Conservation (phyloP, 805 yeast species). For the Wickerhamiella qilinensis region DNA sequence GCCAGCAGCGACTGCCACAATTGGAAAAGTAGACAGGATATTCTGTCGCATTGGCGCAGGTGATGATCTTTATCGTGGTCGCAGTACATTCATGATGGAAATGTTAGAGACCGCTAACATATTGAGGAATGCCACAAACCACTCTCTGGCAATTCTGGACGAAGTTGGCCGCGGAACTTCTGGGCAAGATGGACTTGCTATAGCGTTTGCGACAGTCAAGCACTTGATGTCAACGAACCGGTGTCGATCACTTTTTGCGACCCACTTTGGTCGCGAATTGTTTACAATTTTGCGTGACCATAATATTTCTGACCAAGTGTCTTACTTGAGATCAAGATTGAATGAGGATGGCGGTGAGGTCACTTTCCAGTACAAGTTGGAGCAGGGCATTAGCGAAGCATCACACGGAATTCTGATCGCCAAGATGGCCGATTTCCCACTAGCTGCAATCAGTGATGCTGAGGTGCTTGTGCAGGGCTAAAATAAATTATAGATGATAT, state of each 20-base stretch:
- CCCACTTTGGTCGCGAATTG: constrained; percentile 58
- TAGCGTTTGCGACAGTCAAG: constrained; percentile 61
- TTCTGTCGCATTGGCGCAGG: constrained; percentile 67
- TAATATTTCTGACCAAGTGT: constrained; percentile 7
- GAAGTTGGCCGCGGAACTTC: constrained; percentile 88
- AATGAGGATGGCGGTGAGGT: constrained; percentile 8
- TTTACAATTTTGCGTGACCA: constrained; percentile 24
- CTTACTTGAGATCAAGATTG: constrained; percentile 9
- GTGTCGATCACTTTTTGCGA: constrained; percentile 74
- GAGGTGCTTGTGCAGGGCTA: not conserved
- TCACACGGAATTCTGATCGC: constrained; percentile 73
- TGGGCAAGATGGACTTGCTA: constrained; percentile 66
- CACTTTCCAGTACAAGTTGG: constrained; percentile 36
- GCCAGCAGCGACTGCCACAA: constrained; percentile 43
- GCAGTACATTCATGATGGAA: constrained; percentile 87
- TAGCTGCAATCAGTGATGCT: constrained; percentile 29
- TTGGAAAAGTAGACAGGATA: constrained; percentile 64
- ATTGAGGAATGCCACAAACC: constrained; percentile 42
- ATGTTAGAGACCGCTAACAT: constrained; percentile 73
- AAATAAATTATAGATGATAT: too few species aligned
- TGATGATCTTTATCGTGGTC: constrained; percentile 61
- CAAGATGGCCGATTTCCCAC: constrained; percentile 63
- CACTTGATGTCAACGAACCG: constrained; percentile 37
- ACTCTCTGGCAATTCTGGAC: constrained; percentile 65
- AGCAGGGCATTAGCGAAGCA: constrained; percentile 50